Evolutionary conservation across 2,329 filamentous ascomycete species (phyloP), one percentile per base, ranked within the genome.

Genomic region (Diaporthe sp.): DNA sequence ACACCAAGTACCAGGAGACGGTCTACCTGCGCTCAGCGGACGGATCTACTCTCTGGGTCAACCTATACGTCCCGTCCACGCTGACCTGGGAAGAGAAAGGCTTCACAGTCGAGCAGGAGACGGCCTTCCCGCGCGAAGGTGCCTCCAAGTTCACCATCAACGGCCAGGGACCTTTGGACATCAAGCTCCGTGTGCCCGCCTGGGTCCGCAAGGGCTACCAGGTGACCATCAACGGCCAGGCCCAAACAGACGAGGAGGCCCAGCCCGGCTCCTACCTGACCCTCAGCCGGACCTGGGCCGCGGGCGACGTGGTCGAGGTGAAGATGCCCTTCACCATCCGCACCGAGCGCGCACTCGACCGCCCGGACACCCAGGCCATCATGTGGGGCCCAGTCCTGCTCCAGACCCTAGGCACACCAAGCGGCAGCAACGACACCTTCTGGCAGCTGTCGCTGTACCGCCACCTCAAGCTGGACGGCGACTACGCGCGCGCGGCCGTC

Each of bases 1-100:
- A 82, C 74, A 82, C 81, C 52, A 82, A 82, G 75, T 82, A 82
- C 68, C 81, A 82, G 69, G 81, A 82, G 76, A 82, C 81, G 9
- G 78, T 82, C 3, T 82, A 82, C 77, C 60, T 82, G n/a, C 79
- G 79, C 42, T 80, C 80, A 9, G 81, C 81, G 1, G 80, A 82
- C 38, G 79, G 74, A 0, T 81, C 81, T 1, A 74, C 80, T 17
- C 80, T 82, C 19, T 82, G 81, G 80, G 76, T 82, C 54, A 82
- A 82, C 74, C 74, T 82, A 30, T 82, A 78, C 66, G 77, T 82
- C 33, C 80, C 80, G 17, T 81, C 81, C 6, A 81, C 78, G 33
- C 68, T 82, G 35, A 78, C 55, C 3, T 82, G 81, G 81, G 77
- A 73, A 3, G 80, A 82, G 25, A 80, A 77, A 52, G 80, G 79